A percentile compares a stretch with the other conserved stretches of the same genome.
Conservation (phyloP, 2,329 filamentous ascomycete genomes). For the Rutstroemia sp. region DNA sequence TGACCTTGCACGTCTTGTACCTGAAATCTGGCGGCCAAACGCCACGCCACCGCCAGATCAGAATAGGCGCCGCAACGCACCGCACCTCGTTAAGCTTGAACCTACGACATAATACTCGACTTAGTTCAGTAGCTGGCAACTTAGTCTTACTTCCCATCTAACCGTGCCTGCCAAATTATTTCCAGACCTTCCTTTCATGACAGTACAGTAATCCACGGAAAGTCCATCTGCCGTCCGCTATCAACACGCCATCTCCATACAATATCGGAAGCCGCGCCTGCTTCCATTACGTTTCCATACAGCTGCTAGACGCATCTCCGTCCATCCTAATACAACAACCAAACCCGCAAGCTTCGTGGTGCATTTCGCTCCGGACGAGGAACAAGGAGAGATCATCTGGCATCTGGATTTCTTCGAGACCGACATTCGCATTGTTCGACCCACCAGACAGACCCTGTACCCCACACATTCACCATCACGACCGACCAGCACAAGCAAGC, state of each 20-base stretch:
- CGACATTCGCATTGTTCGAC: neutral
- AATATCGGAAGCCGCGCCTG: neutral
- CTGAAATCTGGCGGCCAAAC: neutral
- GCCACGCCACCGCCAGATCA: neutral
- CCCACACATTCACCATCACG: conserved; percentile 6
- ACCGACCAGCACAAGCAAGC: neutral
- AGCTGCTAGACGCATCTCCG: neutral
- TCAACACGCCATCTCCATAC: neutral
- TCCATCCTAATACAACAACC: neutral
- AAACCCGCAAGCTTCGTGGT: no score
- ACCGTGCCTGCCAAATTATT: neutral
- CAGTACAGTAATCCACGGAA: neutral
- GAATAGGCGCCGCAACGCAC: neutral
- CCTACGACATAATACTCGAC: neutral
- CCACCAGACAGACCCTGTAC: conserved; percentile 11
- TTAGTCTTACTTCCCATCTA: no score
- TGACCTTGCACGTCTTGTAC: neutral
- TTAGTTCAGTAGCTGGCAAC: no score
- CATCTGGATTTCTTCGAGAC: no score
- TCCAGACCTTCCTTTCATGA: neutral
- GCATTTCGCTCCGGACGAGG: no score
- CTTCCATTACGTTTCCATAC: neutral
- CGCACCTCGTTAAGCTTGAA: neutral
- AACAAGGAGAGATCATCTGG: no score
- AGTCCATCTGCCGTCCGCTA: neutral